Evolutionary conservation across 176 grass and related monocot species (phyloP), one percentile per base, ranked within the genome.

Genomic region (Chloris gayana): DNA sequence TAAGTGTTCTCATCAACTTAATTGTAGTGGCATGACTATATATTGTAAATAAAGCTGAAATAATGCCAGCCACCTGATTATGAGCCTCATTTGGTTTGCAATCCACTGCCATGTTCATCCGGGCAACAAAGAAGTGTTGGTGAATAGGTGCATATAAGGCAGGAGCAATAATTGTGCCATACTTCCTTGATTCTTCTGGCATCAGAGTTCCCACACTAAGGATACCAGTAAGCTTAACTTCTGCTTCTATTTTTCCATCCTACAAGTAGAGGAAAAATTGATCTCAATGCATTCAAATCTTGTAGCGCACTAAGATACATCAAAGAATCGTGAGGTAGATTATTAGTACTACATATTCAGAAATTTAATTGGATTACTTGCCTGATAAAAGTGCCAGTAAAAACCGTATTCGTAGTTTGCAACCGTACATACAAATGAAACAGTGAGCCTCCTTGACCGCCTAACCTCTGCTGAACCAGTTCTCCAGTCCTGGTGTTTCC

Each of bases 401-500:
- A 99, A 99, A 47, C 88, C 96, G 77, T 99, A 99, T 77, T 99
- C 96, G 68, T 99, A 99, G 83, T 99, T 99, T 75, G 96, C 96
- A 70, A 99, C 92, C n/a, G 96, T 99, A 73, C 96, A 99, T 79
- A 99, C 95, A 89, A 95, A 99, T 62, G 96, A 99, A 14, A 99
- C 96, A 17, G 90, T 91, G 49, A 99, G 92, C 79, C 96, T 99
- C 82, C 96, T 91, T 69, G 96, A 99, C n/a, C 96, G 84, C 86
- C 96, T 93, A 82, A 95, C 92, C 89, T 99, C 96, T 69, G 96
- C 92, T 85, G 95, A 84, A 41, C 96, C 96, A 72, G 96, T 99
- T 83, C 96, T 94, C 96, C 96, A 99, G 50, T 99, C 96, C 80
- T 99, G 96, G 85, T 99, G 96, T 84, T 99, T 99, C 96, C 96